These are phyloP conservation scores for Globisporangium lucens DNA, from an alignment of 352 stramenopile genomes.

Conservation along the genomic window DNA sequence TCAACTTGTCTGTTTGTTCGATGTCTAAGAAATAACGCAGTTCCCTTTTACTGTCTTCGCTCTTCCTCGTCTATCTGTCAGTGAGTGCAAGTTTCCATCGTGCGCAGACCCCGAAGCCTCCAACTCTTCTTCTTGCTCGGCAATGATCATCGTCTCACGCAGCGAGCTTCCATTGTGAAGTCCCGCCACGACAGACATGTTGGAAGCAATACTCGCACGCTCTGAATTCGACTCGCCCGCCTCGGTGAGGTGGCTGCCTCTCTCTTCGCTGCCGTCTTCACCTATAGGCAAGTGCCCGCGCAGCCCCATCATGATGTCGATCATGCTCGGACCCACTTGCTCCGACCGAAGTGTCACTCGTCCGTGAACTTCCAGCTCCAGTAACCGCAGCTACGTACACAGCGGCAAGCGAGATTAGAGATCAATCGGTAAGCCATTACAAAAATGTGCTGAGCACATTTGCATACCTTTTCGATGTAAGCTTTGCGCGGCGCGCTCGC, in stretches of 20 bases:
- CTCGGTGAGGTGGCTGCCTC: conserved; percentile 44
- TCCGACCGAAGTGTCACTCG: conserved; percentile 57
- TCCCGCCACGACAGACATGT: conserved; percentile 49
- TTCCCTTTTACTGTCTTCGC: conserved; percentile 14
- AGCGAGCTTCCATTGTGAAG: conserved; percentile 52
- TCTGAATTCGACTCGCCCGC: conserved; percentile 39
- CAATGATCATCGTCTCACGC: conserved; percentile 65
- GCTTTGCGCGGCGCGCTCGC: conserved; percentile 54
- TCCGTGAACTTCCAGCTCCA: conserved; percentile 59
- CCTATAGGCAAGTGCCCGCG: conserved; percentile 31
- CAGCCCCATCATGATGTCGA: conserved; percentile 68
- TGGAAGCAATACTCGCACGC: conserved; percentile 57
- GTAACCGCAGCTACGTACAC: conserved; percentile 32
- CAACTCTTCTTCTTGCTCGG: conserved; percentile 56
- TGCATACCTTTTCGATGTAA: conserved; percentile 62
- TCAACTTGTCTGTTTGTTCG: neutral
- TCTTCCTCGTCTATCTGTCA: conserved; percentile 15
- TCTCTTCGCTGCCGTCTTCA: conserved; percentile 37
- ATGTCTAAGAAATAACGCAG: conserved; percentile 23
- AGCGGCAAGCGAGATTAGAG: neutral
- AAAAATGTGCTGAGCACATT: too few relatives aligned
- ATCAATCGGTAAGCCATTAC: neutral
- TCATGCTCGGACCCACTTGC: conserved; percentile 70
- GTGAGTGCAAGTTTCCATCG: conserved; percentile 5
- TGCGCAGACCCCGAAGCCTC: conserved; percentile 7